A percentile compares a stretch with the other conserved stretches of the same genome.
phyloP scores from a whole-genome alignment of 495 filamentous ascomycete species.

The Amniculicola lignicola region DNA sequence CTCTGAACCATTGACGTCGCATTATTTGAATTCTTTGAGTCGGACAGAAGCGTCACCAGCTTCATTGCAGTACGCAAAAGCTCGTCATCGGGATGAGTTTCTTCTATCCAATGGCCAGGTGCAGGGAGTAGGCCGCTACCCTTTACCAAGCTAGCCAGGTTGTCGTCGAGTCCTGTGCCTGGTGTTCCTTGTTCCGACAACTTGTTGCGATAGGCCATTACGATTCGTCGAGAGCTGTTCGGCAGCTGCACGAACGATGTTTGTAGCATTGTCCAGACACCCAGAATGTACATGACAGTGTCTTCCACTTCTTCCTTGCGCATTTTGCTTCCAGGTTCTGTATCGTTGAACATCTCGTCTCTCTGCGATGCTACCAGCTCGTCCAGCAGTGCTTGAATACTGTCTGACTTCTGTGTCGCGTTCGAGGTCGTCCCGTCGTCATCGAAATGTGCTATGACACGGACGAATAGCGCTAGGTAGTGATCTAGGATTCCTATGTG shows the following conservation, averaged over 20 bases:
- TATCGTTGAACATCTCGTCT: slow-evolving; percentile 11
- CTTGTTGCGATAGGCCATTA: not conserved
- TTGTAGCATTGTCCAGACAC: slow-evolving; percentile 17
- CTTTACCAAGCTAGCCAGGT: slow-evolving; percentile 1
- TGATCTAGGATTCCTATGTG: slow-evolving; percentile 8
- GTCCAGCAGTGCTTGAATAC: slow-evolving; percentile 6
- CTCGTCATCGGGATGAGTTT: not conserved
- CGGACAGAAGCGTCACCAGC: slow-evolving; percentile 1
- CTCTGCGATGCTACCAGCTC: not conserved
- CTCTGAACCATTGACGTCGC: not conserved
- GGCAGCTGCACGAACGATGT: slow-evolving; percentile 13
- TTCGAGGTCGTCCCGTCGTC: not conserved
- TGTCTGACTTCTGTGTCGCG: not conserved
- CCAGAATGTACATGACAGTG: slow-evolving; percentile 21
- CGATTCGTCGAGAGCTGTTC: slow-evolving; percentile 4
- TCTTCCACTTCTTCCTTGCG: slow-evolving; percentile 20
- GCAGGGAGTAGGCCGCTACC: slow-evolving; percentile 7
- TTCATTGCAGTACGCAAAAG: slow-evolving; percentile 10
- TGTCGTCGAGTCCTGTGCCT: not conserved
- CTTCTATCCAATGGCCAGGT: not conserved
- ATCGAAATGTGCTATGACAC: slow-evolving; percentile 15
- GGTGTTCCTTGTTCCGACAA: not conserved
- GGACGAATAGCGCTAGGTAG: slow-evolving; percentile 13
- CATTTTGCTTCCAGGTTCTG: not conserved
- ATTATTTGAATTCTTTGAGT: not conserved